Evolutionary conservation across 164 flowering plant genomes (phyloP), one percentile per base, ranked within the genome.

Genomic region (grape (Vitis vinifera)): DNA sequence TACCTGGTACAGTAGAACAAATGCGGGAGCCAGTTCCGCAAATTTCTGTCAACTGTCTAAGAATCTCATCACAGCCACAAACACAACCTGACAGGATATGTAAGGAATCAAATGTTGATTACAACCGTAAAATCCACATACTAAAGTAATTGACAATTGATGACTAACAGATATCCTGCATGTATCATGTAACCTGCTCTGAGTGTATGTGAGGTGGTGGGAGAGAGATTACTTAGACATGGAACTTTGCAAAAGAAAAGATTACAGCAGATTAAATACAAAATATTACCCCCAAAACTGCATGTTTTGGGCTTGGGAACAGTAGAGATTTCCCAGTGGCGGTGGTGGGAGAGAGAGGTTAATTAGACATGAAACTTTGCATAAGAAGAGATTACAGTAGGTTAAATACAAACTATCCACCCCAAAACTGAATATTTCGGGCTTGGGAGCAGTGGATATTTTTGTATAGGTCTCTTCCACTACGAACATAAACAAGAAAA

Each of bases 1-100:
- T 8, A 90, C 97, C 99, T 78, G 90, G 71, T 10, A 68, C 56
- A 48, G 71, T 74, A 13, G 87, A 74, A 68, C 13, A n/a, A 71
- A 55, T 80, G 61, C 97, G 95, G 23, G 95, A 77, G 62, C 97
- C 97, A 63, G 98, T 93, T 78, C 99, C 98, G 80, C 98, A 96
- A 48, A 91, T 89, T 77, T 93, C 97, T 12, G 67, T 83, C 75
- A 96, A 80, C 80, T 91, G 88, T 76, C 76, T 86, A 48, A 96
- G 92, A 55, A 67, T 88, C 53, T 86, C 89, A 80, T 96, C 97
- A 72, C 99, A 96, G 63, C 98, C 96, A 53, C 98, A 97, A 78
- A 96, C 75, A 80, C 98, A 96, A 73, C 99, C 97, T 92, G 85
- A 66, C 59, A 62, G 71, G 10, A 71, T 8, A 67, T 23, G 30